A percentile compares a stretch with the other conserved stretches of the same genome.
phyloP scores from a whole-genome alignment of 176 grass and related monocot genomes.

The Bothriochloa decipiens region DNA sequence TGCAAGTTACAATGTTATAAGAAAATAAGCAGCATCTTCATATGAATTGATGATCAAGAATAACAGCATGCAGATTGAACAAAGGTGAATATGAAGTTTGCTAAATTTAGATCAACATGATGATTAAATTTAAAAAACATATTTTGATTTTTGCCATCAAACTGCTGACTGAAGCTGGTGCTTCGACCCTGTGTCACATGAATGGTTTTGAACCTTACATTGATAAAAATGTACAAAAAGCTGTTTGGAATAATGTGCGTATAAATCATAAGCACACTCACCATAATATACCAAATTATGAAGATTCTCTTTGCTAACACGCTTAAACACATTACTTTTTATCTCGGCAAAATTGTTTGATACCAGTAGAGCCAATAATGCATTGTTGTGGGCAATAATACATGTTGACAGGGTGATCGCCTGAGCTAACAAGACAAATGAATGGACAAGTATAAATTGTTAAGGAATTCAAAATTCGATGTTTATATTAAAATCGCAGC shows the following conservation, averaged over 20 bases:
- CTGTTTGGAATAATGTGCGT: background rate
- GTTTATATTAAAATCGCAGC: background rate
- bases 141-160: constrained; percentile 15
- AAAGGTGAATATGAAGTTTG: background rate
- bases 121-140: constrained; percentile 15
- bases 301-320: no score
- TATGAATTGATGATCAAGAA: background rate
- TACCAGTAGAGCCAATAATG: no score
- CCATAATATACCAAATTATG: no score
- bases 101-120: constrained; percentile 8
- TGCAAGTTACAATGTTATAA: constrained; percentile 50
- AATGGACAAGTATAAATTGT: constrained; percentile 46
- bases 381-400: no score
- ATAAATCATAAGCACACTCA: no score
- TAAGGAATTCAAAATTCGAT: constrained; percentile 66
- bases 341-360: no score
- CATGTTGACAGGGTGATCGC: no score
- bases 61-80: background rate
- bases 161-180: constrained; percentile 27
- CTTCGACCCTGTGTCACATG: background rate
- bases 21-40: constrained; percentile 22
- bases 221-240: constrained; percentile 23
- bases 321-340: no score
- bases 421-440: no score
- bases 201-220: background rate